Percentiles rank a stretch among this genome's conserved stretches.
phyloP scores from a whole-genome alignment of 208 protist species.

The Acanthamoeba sp. region DNA sequence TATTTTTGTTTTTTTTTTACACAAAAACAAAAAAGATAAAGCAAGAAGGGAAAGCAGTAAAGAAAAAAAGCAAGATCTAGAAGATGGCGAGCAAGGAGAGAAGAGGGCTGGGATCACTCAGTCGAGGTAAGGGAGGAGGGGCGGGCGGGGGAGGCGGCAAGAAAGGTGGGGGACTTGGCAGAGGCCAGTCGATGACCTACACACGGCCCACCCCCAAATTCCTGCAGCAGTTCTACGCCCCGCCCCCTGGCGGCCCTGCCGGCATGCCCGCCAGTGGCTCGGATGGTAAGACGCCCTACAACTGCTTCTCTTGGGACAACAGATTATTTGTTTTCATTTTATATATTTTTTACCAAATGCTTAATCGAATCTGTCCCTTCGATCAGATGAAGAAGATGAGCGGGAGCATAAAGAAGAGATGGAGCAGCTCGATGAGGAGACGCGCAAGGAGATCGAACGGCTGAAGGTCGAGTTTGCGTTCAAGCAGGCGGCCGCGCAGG shows the following conservation, averaged over 20 bases:
- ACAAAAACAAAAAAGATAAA: too few relatives aligned
- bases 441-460: constrained; percentile 10
- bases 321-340: not conserved
- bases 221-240: constrained; percentile 34
- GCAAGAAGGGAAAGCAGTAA: too few relatives aligned
- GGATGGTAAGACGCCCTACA: not conserved
- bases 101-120: constrained; percentile 23
- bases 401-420: not conserved
- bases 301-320: not conserved
- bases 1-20: too few relatives aligned
- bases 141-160: not conserved
- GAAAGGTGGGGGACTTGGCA: not conserved
- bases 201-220: constrained; percentile 31
- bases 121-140: not conserved
- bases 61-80: not conserved
- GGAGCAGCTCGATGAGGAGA: constrained; percentile 55
- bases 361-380: not conserved
- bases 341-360: too few relatives aligned
- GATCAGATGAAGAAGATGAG: not conserved
- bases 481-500: not conserved
- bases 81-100: not conserved
- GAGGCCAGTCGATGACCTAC: constrained; percentile 46
- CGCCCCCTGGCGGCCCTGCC: not conserved
- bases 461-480: constrained; percentile 9
- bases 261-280: not conserved